Percentiles rank a stretch among this genome's conserved stretches.
Conservation (phyloP, 164 flowering plant species). For the Litsea cubeba region DNA sequence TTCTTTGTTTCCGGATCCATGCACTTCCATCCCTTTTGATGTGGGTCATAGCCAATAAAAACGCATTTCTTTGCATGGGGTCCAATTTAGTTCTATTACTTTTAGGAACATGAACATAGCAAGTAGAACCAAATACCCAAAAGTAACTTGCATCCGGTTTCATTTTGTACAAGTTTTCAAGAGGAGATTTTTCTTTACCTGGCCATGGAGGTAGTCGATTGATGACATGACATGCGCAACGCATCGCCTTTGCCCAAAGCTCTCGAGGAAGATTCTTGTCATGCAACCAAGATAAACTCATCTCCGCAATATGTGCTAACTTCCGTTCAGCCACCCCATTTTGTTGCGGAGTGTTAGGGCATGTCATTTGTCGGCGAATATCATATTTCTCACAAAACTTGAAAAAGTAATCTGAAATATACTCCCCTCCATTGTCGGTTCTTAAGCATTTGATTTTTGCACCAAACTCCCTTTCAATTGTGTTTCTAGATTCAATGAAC, state of each 20-base stretch:
- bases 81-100: slow-evolving; percentile 19
- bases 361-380: too few species aligned
- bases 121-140: slow-evolving; percentile 9
- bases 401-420: too few species aligned
- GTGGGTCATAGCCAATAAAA: slow-evolving; percentile 18
- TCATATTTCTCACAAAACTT: too few species aligned
- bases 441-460: too few species aligned
- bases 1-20: slow-evolving; percentile 16
- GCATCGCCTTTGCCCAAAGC: slow-evolving; percentile 17
- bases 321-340: too few species aligned
- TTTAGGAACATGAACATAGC: slow-evolving; percentile 13
- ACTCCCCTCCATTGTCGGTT: too few species aligned
- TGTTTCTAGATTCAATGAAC: too few species aligned
- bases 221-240: slow-evolving; percentile 20
- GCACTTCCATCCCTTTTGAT: slow-evolving; percentile 20
- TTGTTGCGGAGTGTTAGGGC: too few species aligned
- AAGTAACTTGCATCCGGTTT: slow-evolving; percentile 21
- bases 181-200: slow-evolving; percentile 21
- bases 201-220: slow-evolving; percentile 21
- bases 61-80: slow-evolving; percentile 16
- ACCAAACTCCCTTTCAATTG: too few species aligned
- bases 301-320: neutral
- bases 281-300: slow-evolving; percentile 19
- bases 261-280: slow-evolving; percentile 20
- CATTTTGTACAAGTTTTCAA: slow-evolving; percentile 16